phyloP scores from a whole-genome alignment of 2,329 filamentous ascomycete genomes.

The Alternaria viburni region DNA sequence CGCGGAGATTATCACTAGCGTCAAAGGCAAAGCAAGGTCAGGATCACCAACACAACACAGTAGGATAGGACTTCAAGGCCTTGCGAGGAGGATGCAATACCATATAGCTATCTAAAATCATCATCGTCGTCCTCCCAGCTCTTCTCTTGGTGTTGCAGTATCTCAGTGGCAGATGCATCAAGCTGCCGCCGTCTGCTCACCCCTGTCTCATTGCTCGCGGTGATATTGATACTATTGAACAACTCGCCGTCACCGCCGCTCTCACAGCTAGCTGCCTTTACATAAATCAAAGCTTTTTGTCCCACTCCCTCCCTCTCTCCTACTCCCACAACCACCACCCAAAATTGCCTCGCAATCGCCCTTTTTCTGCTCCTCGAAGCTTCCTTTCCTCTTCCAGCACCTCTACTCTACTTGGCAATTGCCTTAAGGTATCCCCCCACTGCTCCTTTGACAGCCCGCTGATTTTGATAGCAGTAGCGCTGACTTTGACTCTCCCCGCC shows the following conservation, averaged over 20 bases:
- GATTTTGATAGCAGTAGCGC: neutral
- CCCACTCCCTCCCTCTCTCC: neutral
- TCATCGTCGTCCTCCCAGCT: neutral
- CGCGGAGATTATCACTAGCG: slow-evolving; percentile 9
- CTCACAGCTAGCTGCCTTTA: neutral
- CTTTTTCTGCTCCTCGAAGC: neutral
- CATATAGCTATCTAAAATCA: slow-evolving; percentile 3
- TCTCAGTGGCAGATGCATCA: slow-evolving; percentile 6
- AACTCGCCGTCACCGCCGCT: slow-evolving; percentile 1
- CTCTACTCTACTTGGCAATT: neutral
- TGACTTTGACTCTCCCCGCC: neutral
- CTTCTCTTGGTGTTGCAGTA: slow-evolving; percentile 13
- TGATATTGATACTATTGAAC: neutral
- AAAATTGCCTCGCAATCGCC: neutral
- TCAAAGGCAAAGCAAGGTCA: neutral
- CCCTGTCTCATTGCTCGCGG: neutral
- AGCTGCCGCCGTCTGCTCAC: neutral
- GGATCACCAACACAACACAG: neutral
- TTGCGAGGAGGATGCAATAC: neutral
- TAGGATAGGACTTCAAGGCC: neutral
- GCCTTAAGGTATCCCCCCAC: neutral
- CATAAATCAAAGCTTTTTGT: neutral
- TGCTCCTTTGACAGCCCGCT: neutral
- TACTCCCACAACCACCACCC: neutral
- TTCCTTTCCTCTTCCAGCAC: neutral